Conservation (phyloP, 192 early-diverging fungal genomes). For the Entomortierella lignicola region DNA sequence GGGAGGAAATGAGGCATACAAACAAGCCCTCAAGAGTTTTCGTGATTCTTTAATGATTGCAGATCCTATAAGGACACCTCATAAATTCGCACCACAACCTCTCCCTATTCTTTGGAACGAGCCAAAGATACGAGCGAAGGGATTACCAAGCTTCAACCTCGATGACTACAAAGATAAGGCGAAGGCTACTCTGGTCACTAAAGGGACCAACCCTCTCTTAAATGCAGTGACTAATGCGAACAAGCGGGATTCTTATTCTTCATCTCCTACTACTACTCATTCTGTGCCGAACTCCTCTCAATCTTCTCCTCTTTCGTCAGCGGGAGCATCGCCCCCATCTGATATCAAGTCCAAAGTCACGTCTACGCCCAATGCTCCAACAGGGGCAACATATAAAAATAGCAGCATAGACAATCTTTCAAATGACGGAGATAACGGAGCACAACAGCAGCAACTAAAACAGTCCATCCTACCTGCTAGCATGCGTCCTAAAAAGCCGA, state of each 20-base stretch:
- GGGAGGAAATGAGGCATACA: conserved; percentile 23
- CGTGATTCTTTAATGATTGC: conserved; percentile 44
- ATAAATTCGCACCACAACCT: conserved; percentile 53
- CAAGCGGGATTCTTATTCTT: conserved; percentile 22
- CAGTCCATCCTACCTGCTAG: background rate
- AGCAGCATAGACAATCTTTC: background rate
- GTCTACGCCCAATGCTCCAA: conserved; percentile 10
- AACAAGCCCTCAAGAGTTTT: conserved; percentile 35
- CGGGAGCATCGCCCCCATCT: conserved; percentile 8
- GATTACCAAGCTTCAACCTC: conserved; percentile 26
- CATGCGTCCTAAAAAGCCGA: conserved; percentile 7
- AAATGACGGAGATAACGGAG: background rate
- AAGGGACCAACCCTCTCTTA: background rate
- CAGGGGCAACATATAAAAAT: background rate
- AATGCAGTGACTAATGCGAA: background rate
- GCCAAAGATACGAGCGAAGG: conserved; percentile 37
- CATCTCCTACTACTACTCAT: conserved; percentile 31
- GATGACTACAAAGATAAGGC: conserved; percentile 32
- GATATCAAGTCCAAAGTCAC: conserved; percentile 9
- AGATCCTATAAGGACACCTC: conserved; percentile 51
- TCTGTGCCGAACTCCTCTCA: conserved; percentile 27
- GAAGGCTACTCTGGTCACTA: background rate
- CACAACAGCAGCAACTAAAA: conserved; percentile 1
- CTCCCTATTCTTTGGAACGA: conserved; percentile 50
- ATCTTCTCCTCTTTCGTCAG: conserved; percentile 30